Evolutionary conservation across 2,329 filamentous ascomycete genomes (phyloP), one percentile per base, ranked within the genome.

Genomic region (Penicillium rolfsii): DNA sequence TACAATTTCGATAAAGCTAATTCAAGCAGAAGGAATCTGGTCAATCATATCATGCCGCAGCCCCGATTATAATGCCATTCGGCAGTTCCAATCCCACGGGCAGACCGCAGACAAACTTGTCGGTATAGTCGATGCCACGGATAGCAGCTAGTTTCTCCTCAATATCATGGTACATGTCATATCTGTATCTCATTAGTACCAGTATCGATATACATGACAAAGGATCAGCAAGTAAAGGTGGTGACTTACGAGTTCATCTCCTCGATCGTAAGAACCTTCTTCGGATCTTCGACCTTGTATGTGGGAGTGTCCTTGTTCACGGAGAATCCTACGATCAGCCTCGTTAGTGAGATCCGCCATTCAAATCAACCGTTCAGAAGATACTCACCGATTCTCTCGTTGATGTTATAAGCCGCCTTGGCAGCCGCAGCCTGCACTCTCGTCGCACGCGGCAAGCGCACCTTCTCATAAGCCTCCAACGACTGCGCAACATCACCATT

Each of bases 221-320:
- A 1, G 19, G 19, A 22, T 1, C 19, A 22, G 19, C 19, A 12
- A 19, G 26, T 5, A 26, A 46, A 30, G 55, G 12, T 5, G 50
- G 14, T 5, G 52, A 80, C 83, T 77, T 77, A 85, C 79, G 80
- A 79, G 61, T 90, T 89, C 86, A 90, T 89, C 72, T 90, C 87
- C 64, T 89, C 86, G 53, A 90, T 89, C 0, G 87, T 89, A 35
- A 90, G 70, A 63, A 87, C 87, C 50, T 84, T 81, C 64, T 79
- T 83, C 66, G 86, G 82, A 55, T 89, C 83, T 63, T 85, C 82
- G 0, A 89, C 87, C 68, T 85, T 86, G 74, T 89, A 89, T 0
- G 80, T 82, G 0, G 81, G 72, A 14, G 77, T 82, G 41, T 81
- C 67, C 30, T 82, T 88, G 69, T 89, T 89, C 40, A 80, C 81